Evolutionary conservation across 495 filamentous ascomycete genomes (phyloP), one percentile per base, ranked within the genome.

Genomic region (Durotheca rogersii): DNA sequence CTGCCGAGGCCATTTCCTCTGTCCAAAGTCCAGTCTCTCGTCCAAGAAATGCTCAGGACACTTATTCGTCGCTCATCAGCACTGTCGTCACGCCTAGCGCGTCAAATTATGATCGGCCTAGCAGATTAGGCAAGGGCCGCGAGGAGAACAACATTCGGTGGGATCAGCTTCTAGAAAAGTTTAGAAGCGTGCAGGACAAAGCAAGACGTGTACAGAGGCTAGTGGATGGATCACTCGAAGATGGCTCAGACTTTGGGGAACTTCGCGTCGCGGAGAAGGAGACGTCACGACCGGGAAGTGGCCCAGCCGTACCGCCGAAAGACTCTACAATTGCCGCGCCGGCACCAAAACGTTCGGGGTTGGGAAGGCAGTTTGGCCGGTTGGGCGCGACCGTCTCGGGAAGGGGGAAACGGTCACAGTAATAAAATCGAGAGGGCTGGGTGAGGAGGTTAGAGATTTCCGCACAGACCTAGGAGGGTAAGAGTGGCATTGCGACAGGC

Each of bases 121-220:
- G 85, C 56, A 77, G 93, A 39, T 72, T 95, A 21, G 60, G 56
- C 5, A 96, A 96, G 64, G 79, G 84, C 15, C 79, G 90, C 39
- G 87, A 94, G 35, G 91, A 96, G 40, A 83, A 82, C 31, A 80
- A 78, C 34, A 93, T 98, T 62, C 83, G 85, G 40, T 99, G 93
- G 93, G 79, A 78, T 10, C 94, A 99, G 48, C 79, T 99, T 12
- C 81, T 99, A n/a, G 93, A 97, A 47, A 96, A 96, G 62, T 99
- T 97, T 68, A 87, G 86, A 52, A 74, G 73, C 16, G 89, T 92
- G 14, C 93, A 99, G 62, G 94, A 99, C 49, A 81, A 80, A 21
- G 85, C 88, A 6, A 66, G 78, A 18, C 65, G 78, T 29, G 62
- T 74, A 18, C 72, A 77, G 45, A 67, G 74, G 33, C 45, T 61